Base-by-base conservation (phyloP, 495 filamentous ascomycete species). In the Hypoxylon fragiforme region DNA sequence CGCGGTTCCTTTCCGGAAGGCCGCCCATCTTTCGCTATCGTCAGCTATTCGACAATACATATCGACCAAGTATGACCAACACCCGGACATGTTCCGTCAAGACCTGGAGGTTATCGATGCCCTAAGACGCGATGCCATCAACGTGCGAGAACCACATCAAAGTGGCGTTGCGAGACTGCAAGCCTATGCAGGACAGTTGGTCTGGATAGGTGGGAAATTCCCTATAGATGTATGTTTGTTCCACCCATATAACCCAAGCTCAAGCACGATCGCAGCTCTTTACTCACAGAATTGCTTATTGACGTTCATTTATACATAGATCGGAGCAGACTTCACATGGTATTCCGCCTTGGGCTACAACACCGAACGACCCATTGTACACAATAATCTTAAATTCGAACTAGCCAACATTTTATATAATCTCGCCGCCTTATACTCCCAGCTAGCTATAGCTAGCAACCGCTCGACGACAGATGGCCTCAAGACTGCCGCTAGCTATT, bases 31-130 rank as follows among this genome's bases (percentile, higher is more conserved):
- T 43, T 85, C 85, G 49, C 78, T 97, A 30, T 87, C 90, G 28
- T 72, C 77, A 59, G 86, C 92, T 28, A 91, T 98, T 63, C 91
- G 89, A 57, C 89, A 95, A 65, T 97, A 98, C 74, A 98, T 98
- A 56, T 96, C 90, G 32, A 87, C 84, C 66, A 97, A 97, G 81
- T 98, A 98, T 87, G 94, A 97, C 72, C 94, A 98, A 68, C 94
- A 96, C 70, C 94, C 95, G 45, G 90, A 96, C 70, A 96, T 97
- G 91, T 98, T 98, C 71, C 81, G 85, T 54, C 79, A 88, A 42
- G 94, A 98, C 73, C 81, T 98, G 32, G 81, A 94, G 46, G 80
- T 87, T 52, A 90, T 98, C 67, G 91, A 98, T 66, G 76, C 82
- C 38, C 67, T 97, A 42, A 83, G 94, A 8, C 81, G 76, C 38